Percentiles rank a stretch among this genome's conserved stretches.
phyloP scores from a whole-genome alignment of 2,329 filamentous ascomycete species.

The Neospermospora avenae region DNA sequence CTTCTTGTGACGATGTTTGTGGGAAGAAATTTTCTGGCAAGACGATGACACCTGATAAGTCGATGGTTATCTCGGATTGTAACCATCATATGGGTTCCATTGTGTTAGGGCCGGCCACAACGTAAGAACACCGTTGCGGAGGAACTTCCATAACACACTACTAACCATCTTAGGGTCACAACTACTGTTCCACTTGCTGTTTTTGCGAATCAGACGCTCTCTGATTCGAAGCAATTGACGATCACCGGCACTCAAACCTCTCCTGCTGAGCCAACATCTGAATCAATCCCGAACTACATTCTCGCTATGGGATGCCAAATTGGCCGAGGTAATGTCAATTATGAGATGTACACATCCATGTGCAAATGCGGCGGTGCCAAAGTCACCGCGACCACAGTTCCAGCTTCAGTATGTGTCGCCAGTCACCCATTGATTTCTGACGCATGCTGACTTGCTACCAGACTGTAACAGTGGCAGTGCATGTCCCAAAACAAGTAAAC shows the following conservation, averaged over 20 bases:
- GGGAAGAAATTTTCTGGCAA: not conserved
- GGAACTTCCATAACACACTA: not conserved
- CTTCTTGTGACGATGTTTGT: constrained; percentile 1
- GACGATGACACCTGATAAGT: constrained; percentile 2
- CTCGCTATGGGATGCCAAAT: not conserved
- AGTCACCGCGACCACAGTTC: not conserved
- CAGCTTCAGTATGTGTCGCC: not conserved
- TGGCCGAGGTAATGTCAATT: not conserved
- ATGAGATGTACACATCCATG: not conserved
- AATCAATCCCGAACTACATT: not conserved
- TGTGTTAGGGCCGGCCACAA: not conserved
- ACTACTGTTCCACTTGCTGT: not conserved
- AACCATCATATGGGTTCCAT: not conserved
- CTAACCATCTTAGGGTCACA: not conserved
- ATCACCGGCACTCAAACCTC: not conserved
- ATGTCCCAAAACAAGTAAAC: not conserved
- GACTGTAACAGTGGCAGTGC: constrained; percentile 1
- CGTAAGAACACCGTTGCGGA: no score
- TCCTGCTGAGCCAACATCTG: not conserved
- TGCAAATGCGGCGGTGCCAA: not conserved
- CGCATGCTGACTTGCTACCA: not conserved
- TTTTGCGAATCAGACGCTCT: not conserved
- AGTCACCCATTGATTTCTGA: not conserved
- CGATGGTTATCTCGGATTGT: not conserved
- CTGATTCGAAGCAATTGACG: not conserved